Percentiles rank a stretch among this genome's conserved stretches.
phyloP scores from a whole-genome alignment of 78 protist genomes.

The Creolimax fragrantissima region DNA sequence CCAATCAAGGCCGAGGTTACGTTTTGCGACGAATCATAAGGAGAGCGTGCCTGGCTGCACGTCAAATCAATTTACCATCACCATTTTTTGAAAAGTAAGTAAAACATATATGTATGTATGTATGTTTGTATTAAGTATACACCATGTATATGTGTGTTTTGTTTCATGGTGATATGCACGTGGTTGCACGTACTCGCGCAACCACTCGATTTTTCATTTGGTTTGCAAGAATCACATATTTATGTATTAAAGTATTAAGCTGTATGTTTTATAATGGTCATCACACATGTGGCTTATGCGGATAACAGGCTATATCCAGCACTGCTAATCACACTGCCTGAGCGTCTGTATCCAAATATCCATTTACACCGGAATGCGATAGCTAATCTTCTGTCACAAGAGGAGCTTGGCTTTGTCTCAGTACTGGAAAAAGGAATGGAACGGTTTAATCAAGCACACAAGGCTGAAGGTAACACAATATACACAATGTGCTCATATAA shows the following conservation, averaged over 20 bases:
- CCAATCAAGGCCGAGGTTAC: slow-evolving; percentile 52
- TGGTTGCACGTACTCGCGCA: not conserved
- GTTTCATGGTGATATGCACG: not conserved
- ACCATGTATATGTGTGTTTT: not conserved
- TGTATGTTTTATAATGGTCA: not conserved
- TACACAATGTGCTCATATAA: not conserved
- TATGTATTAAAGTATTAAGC: not conserved
- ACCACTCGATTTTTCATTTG: too few relatives aligned
- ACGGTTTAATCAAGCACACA: not conserved
- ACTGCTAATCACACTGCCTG: not conserved
- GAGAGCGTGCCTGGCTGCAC: not conserved
- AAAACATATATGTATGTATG: not conserved
- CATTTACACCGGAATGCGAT: not conserved
- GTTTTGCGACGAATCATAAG: slow-evolving; percentile 34
- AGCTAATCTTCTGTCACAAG: not conserved
- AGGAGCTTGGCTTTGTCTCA: not conserved
- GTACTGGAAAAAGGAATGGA: not conserved
- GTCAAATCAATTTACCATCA: not conserved
- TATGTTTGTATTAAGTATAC: not conserved
- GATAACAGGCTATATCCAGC: not conserved
- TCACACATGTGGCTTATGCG: not conserved
- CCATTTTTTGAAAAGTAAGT: not conserved
- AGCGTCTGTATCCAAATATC: not conserved
- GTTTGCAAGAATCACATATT: not conserved
- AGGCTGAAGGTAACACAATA: not conserved